Evolutionary conservation across 1,139 yeast genomes (phyloP), one percentile per base, ranked within the genome.

Genomic region (Saccharomyces hybrid): DNA sequence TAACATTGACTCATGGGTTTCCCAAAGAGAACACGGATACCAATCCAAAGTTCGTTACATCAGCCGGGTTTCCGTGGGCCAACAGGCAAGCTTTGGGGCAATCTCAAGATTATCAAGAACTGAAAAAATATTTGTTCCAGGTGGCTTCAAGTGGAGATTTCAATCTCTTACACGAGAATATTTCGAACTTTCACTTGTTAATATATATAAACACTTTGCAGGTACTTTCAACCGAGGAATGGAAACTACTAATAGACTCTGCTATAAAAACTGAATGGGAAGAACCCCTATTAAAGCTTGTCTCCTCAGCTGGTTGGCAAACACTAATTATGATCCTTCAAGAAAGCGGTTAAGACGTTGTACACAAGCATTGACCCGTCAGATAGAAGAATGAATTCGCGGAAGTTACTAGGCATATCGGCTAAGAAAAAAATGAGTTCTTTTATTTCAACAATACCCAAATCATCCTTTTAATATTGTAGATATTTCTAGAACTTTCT

Each of bases 1-100:
- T 93, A 0, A 86, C 97, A 2, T 73, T 93, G 58, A 86, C 96
- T 14, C 98, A 93, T 69, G 96, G 99, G 1, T 93, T 93, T 78
- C 96, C 97, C 2, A 75, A 80, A 56, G 75, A 75, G 0, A 84
- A 87, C 3, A 70, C 70, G 4, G 83, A 88, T 2, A 60, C 75
- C 46, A 53, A 42, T 3, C 58, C 59, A 16, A 48, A 51, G n/a
- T 81, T 84, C 64, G 66, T 68, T 26, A 71, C 71, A 3, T 62
- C 68, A 2, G 63, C 72, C 14, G 67, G 73, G 8, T 91, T 88
- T 71, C 82, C 91, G 2, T 80, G 90, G 67, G 95, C 88, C 64
- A 86, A 89, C 67, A 75, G 97, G 56, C 88, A 81, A 56, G 82
- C 82, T 53, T 68, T 88, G 65, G 96, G 96, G 4, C 81, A 80